Base-by-base conservation (phyloP, 106 monocot species). In the Amphibolis antarctica region DNA sequence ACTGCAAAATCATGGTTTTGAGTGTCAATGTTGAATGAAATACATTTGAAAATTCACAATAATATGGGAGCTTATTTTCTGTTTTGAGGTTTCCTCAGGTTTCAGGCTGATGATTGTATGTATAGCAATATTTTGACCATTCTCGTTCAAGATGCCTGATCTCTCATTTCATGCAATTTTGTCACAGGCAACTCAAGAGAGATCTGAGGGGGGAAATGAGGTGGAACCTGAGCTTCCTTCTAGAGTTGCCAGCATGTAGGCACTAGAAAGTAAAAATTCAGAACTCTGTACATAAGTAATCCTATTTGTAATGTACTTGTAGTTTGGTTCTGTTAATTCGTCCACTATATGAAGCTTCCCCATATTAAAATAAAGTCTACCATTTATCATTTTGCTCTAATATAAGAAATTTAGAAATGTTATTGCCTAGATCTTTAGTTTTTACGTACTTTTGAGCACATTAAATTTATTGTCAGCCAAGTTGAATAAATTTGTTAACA, bases 221-320 rank as follows among this genome's bases (percentile, higher is more conserved):
- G 72, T 83, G 74, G 86, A 83, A 58, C 58, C 71, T 30, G 86
- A 80, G 75, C 66, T 78, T 69, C 61, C 76, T 68, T 82, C 83
- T 44, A 75, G 77, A 69, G 80, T 77, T 42, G 86, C 80, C 52
- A 83, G 77, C 82, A 77, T 86, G 80, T 86, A 79, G 71, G 64
- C 57, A n/a, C 47, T n/a, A 63, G 63, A 36, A 69, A 36, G 4
- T 36, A 28, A 20, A 25, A 67, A 48, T 63, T 55, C 15, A 0
- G 20, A 31, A 64, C 21, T 52, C 67, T 86, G 79, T 86, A 44
- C 67, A 64, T 70, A 65, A 53, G 48, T 66, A 62, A 10, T 42
- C 46, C 67, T 59, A 53, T 53, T 58, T 31, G 36, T 64, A 4
- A 7, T 36, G 7, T 36, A 36, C n/a, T n/a, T n/a, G n/a, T n/a